Percentiles rank a stretch among this genome's conserved stretches.
Conservation (phyloP, 148 eudicot genomes). For the Rhododendron ferrugineum region DNA sequence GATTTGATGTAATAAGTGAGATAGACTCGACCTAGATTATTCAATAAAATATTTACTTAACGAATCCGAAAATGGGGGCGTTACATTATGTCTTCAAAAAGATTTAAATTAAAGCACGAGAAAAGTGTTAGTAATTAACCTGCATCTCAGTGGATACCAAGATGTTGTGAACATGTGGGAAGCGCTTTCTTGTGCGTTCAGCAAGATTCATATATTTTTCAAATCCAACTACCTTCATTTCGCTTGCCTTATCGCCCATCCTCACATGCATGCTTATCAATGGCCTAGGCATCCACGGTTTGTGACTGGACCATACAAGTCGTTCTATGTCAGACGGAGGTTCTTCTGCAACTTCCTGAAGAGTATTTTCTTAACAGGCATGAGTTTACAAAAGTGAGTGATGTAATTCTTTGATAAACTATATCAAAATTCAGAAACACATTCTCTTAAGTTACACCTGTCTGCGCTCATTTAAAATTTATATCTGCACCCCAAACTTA, state of each 20-base stretch:
- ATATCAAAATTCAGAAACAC: not conserved
- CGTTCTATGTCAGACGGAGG: conserved; percentile 43
- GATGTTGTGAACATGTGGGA: conserved; percentile 62
- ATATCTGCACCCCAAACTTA: not conserved
- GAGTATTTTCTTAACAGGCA: not conserved
- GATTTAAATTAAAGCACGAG: not conserved
- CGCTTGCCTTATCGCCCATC: conserved; percentile 95
- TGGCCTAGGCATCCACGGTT: conserved; percentile 86
- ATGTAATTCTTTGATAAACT: not conserved
- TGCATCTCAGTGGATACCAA: conserved; percentile 98
- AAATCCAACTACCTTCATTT: conserved; percentile 86
- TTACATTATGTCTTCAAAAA: too few species aligned
- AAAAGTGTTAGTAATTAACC: conserved; percentile 22
- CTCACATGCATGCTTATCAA: conserved; percentile 88
- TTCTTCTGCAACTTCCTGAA: conserved; percentile 29
- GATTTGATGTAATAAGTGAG: too few species aligned
- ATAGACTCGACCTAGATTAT: too few species aligned
- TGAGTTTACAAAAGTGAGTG: not conserved
- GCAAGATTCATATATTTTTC: conserved; percentile 77
- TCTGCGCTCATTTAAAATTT: not conserved
- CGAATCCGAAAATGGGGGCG: too few species aligned
- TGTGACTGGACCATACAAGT: conserved; percentile 78
- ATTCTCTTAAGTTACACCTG: not conserved
- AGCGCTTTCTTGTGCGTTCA: conserved; percentile 40
- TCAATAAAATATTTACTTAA: too few species aligned